These are phyloP conservation scores for Raphanus sativus DNA, from an alignment of 345 rosid species.

Conservation along the genomic window DNA sequence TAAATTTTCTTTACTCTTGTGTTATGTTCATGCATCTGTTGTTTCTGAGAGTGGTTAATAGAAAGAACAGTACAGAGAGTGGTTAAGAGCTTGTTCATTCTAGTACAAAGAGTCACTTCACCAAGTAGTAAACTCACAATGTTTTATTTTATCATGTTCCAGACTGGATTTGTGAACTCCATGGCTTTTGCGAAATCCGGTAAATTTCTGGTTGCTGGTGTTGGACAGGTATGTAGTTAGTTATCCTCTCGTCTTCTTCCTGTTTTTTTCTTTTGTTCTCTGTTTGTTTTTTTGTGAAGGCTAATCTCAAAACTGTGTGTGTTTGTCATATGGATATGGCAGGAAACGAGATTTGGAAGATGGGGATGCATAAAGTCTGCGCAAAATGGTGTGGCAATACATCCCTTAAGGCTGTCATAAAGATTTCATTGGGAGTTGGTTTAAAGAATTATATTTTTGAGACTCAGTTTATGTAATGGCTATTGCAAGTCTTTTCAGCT, in stretches of 20 bases:
- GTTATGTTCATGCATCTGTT: neutral
- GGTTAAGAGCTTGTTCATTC: no score
- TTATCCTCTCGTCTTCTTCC: neutral
- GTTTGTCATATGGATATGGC: conserved; percentile 16
- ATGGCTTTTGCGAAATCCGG: conserved; percentile 91
- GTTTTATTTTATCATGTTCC: conserved; percentile 28
- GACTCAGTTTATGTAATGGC: conserved; percentile 16
- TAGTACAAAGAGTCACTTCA: no score
- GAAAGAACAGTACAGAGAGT: no score
- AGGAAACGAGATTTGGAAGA: conserved; percentile 97
- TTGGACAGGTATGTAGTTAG: conserved; percentile 80
- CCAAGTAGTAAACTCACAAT: conserved; percentile 18
- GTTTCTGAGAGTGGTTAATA: no score
- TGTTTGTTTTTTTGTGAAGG: neutral
- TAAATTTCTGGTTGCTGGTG: conserved; percentile 77
- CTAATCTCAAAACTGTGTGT: neutral
- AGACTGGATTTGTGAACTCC: conserved; percentile 94
- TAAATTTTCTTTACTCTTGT: conserved; percentile 29
- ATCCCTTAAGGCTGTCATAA: conserved; percentile 57
- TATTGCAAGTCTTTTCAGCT: conserved; percentile 8
- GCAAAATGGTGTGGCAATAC: conserved; percentile 78
- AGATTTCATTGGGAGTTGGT: neutral
- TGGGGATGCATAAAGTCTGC: conserved; percentile 70
- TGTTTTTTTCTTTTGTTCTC: neutral
- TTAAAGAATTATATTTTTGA: conserved; percentile 6